A percentile compares a stretch with the other conserved stretches of the same genome.
Evolutionary conservation across 306 rosid genomes (phyloP).

Genomic region (Cucumis cinereus): DNA sequence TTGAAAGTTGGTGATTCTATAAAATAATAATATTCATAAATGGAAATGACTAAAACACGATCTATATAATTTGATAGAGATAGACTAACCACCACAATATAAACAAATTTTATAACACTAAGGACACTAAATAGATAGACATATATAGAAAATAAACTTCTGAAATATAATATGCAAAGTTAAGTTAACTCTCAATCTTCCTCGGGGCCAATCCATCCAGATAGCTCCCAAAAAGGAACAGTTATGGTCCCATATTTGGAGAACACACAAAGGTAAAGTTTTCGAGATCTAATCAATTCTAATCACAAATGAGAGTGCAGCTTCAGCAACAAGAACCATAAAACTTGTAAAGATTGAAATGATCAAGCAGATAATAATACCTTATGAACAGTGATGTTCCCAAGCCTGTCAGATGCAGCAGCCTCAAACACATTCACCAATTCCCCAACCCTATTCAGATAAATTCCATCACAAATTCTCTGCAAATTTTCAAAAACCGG

Average conservation of each 20-base stretch:
- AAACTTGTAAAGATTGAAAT: neutral
- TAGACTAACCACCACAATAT: neutral
- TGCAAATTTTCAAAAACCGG: slow-evolving; percentile 92
- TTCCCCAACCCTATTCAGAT: slow-evolving; percentile 62
- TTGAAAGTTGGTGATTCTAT: neutral
- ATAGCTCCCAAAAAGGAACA: neutral
- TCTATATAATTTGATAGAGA: neutral
- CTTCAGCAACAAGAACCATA: neutral
- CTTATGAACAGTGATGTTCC: slow-evolving; percentile 83
- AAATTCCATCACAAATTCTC: slow-evolving; percentile 89
- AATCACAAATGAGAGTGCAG: neutral
- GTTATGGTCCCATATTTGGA: neutral
- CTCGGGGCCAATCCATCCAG: neutral
- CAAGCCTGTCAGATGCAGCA: slow-evolving; percentile 69
- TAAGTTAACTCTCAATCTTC: neutral
- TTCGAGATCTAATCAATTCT: neutral
- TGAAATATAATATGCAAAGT: neutral
- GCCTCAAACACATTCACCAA: slow-evolving; percentile 77
- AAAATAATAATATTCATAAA: no score
- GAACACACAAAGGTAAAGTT: no score
- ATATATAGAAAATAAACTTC: neutral
- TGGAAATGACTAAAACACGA: no score
- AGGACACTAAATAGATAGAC: neutral
- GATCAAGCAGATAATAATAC: slow-evolving; percentile 13
- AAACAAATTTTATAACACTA: neutral